Evolutionary conservation across 1,139 yeast species (phyloP).

Genomic region (Candida freyschussii): DNA sequence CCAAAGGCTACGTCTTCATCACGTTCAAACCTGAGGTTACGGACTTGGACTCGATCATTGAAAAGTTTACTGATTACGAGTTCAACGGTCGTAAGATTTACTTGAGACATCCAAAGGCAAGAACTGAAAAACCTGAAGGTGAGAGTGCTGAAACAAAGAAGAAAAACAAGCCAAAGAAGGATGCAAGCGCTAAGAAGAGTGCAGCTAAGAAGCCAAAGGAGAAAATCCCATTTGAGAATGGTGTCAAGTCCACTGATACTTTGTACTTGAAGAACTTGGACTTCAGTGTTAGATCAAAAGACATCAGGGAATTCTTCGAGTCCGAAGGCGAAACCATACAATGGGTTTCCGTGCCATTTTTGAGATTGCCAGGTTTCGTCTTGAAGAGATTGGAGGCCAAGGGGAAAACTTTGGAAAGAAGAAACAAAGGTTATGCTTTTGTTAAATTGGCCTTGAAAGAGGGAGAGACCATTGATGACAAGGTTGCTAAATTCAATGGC

Average conservation of each 20-base stretch:
- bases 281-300: conserved; percentile 41
- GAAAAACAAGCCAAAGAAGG: conserved; percentile 5
- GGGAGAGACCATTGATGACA: conserved; percentile 24
- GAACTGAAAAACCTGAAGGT: neutral
- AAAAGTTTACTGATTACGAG: conserved; percentile 22
- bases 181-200: conserved; percentile 8
- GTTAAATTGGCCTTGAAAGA: conserved; percentile 38
- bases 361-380: conserved; percentile 38
- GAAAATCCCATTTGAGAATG: conserved; percentile 43
- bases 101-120: conserved; percentile 16
- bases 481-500: conserved; percentile 47
- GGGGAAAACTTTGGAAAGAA: conserved; percentile 37
- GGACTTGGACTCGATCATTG: conserved; percentile 21
- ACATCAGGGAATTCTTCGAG: conserved; percentile 41
- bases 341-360: conserved; percentile 55
- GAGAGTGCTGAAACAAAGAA: conserved; percentile 2
- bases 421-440: conserved; percentile 62
- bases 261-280: conserved; percentile 56
- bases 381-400: conserved; percentile 37
- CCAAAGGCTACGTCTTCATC: conserved; percentile 24
- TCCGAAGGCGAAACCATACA: conserved; percentile 39
- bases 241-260: conserved; percentile 50
- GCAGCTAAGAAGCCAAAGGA: conserved; percentile 20
- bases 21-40: conserved; percentile 17
- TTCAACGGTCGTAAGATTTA: conserved; percentile 25